These are phyloP conservation scores for Caryopteris hybrid DNA, from an alignment of 305 asterid genomes.

Conservation along the genomic window DNA sequence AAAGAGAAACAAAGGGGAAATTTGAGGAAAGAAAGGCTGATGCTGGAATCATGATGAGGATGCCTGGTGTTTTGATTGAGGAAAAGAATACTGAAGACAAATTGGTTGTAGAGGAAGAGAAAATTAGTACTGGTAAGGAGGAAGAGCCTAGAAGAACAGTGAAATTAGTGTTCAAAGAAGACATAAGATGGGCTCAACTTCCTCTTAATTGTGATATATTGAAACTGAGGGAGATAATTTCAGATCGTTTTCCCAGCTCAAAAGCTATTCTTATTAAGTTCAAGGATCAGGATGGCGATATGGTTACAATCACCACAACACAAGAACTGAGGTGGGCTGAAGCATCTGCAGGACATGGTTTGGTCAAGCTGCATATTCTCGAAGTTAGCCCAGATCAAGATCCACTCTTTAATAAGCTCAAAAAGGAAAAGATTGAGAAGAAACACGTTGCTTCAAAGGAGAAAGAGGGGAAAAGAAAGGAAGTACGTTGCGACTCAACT, in stretches of 20 bases:
- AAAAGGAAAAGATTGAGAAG: constrained; percentile 20
- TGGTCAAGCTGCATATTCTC: constrained; percentile 56
- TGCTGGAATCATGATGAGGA: constrained; percentile 4
- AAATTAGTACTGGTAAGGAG: constrained; percentile 33
- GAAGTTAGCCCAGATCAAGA: constrained; percentile 75
- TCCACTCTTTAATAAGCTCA: constrained; percentile 37
- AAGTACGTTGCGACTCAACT: constrained; percentile 32
- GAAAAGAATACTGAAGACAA: constrained; percentile 60
- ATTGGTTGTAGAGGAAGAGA: constrained; percentile 79
- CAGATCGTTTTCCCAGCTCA: constrained; percentile 57
- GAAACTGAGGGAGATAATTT: constrained; percentile 48
- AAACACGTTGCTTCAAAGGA: constrained; percentile 28
- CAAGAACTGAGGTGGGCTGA: constrained; percentile 87
- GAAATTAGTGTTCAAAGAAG: constrained; percentile 79
- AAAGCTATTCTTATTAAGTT: constrained; percentile 65
- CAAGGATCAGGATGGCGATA: constrained; percentile 84
- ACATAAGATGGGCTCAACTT: constrained; percentile 84
- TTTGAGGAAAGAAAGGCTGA: constrained; percentile 6
- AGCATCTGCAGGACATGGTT: constrained; percentile 46
- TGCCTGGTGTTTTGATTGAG: constrained; percentile 19
- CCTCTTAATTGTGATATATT: constrained; percentile 56
- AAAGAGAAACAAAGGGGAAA: constrained; percentile 3
- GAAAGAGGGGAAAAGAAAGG: constrained; percentile 29
- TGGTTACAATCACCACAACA: constrained; percentile 68
- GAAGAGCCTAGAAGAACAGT: constrained; percentile 49